phyloP scores from a whole-genome alignment of 139 green algal species.

The Chlamydomonas sp. region DNA sequence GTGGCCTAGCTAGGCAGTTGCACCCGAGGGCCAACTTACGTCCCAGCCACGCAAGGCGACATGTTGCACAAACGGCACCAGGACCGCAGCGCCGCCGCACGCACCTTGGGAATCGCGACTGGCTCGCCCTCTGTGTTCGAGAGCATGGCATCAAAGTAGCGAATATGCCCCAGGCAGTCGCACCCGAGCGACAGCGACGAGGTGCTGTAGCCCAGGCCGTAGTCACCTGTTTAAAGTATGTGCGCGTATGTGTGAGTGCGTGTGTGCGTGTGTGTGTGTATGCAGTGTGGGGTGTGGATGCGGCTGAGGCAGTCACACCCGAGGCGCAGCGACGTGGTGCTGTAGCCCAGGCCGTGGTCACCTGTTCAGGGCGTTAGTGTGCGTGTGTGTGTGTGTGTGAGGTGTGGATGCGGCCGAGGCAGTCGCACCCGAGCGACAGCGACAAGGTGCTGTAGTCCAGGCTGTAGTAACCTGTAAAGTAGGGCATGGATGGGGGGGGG shows the following conservation, averaged over 20 bases:
- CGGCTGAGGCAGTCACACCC: constrained; percentile 82
- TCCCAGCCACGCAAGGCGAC: too few relatives aligned
- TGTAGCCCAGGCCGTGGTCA: constrained; percentile 46
- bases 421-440: constrained; percentile 78
- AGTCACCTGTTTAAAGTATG: too few relatives aligned
- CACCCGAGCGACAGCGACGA: constrained; percentile 70
- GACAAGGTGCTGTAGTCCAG: constrained; percentile 54
- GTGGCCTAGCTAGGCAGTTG: too few relatives aligned
- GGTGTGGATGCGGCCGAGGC: constrained; percentile 79
- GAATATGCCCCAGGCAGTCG: constrained; percentile 80
- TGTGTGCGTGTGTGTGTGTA: neutral
- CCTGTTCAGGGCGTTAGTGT: too few relatives aligned
- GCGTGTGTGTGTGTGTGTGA: too few relatives aligned
- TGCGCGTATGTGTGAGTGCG: neutral
- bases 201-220: constrained; percentile 47
- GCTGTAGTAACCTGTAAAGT: too few relatives aligned
- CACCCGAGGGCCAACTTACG: too few relatives aligned
- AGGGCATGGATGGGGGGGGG: too few relatives aligned
- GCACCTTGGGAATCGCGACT: too few relatives aligned
- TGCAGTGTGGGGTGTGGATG: too few relatives aligned
- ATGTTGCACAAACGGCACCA: too few relatives aligned
- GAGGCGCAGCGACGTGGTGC: constrained; percentile 57
- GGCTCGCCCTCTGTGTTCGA: constrained; percentile 48
- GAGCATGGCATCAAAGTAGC: constrained; percentile 74
- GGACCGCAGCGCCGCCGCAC: too few relatives aligned